Conservation (phyloP, 805 yeast species). For the Danielia reshetovae region DNA sequence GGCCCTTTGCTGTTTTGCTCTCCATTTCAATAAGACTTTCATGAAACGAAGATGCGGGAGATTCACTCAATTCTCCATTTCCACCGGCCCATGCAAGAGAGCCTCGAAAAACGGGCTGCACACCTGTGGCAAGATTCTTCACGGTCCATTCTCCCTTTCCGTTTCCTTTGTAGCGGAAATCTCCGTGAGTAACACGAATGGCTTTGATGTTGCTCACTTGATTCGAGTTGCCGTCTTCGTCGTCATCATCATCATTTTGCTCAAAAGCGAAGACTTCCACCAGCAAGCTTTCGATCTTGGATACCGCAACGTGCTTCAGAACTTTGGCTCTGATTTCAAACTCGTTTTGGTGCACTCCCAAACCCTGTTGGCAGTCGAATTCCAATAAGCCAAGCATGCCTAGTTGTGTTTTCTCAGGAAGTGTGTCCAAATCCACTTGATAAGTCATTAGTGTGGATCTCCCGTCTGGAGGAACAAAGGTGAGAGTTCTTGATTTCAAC, state of each 20-base stretch:
- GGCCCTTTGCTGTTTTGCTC: too few relatives aligned
- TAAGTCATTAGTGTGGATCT: conserved; percentile 59
- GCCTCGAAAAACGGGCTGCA: conserved; percentile 66
- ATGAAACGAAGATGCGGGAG: background rate
- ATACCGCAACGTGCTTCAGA: conserved; percentile 24
- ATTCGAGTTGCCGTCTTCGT: conserved; percentile 7
- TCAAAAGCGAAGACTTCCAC: conserved; percentile 26
- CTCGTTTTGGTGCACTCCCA: conserved; percentile 52
- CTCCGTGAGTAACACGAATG: conserved; percentile 72
- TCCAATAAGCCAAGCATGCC: conserved; percentile 48
- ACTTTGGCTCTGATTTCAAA: conserved; percentile 58
- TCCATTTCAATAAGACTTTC: background rate
- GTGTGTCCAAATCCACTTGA: conserved; percentile 46
- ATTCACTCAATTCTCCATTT: conserved; percentile 1
- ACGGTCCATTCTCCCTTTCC: conserved; percentile 68
- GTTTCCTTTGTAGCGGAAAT: conserved; percentile 51
- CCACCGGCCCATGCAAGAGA: conserved; percentile 22
- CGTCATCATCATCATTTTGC: conserved; percentile 8
- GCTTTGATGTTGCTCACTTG: conserved; percentile 44
- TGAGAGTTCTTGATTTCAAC: conserved; percentile 46
- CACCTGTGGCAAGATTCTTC: conserved; percentile 53
- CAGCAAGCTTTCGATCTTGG: conserved; percentile 30
- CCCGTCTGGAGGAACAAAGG: conserved; percentile 90
- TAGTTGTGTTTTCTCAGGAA: conserved; percentile 17
- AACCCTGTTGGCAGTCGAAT: conserved; percentile 49